Base-by-base conservation (phyloP, 2,329 filamentous ascomycete species). In the Fonsecaea pedrosoi region DNA sequence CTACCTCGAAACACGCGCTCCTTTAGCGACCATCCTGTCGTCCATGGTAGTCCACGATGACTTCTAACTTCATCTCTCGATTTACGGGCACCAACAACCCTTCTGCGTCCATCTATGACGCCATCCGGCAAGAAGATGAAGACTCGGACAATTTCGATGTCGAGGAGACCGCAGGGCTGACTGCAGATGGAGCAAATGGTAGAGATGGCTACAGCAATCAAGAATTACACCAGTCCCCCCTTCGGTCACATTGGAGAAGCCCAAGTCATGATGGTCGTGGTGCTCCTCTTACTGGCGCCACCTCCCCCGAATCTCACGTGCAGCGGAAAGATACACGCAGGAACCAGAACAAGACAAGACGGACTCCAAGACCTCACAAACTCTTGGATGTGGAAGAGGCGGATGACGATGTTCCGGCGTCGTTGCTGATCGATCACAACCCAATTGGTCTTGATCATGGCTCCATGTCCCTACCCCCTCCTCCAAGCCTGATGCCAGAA, bases 321-420 rank as follows among this genome's bases (percentile, higher is more conserved):
- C 53, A 56, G 9, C 34, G 67, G 15, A 65, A 66, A 45, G 65
- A 65, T 56, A 70, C 71, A 60, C 62, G 66, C 60, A 71, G 60
- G 54, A 37, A 18, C 13, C 35, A 57, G 18, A 62, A 53, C 38
- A 60, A 63, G 21, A 53, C 66, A 15, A 65, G 62, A 50, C 70
- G 66, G 57, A 59, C 45, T 50, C 45, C 59, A 32, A 63, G 57
- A 37, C 9, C 57, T 18, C 60, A 66, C 57, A 70, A 62, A 30
- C 67, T 74, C 2, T 73, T 78, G 55, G 77, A 81, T 54, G 72
- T 77, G n/a, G 80, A 82, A 50, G 85, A 87, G 57, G 82, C 84
- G 40, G 86, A 89, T 72, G 86, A 88, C 59, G 87, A 89, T 72
- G 87, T 90, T 2, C 88, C 88, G 2, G 83, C 84, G 62, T 90